Conservation (phyloP, 495 filamentous ascomycete species). For the Hypoxylon fuscum region DNA sequence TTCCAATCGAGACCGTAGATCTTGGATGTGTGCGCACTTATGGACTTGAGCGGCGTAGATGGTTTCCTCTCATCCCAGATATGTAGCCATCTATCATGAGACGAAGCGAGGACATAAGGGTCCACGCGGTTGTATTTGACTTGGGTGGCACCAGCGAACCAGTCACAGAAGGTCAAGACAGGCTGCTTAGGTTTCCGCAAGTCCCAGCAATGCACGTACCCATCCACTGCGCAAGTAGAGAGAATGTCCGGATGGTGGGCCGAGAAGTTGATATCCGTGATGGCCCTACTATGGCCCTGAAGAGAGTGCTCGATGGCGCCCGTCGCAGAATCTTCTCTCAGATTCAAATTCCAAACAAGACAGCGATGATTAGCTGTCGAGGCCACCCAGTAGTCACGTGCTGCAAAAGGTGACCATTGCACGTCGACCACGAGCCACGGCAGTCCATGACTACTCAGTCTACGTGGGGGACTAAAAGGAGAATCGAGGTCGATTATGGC, state of each 20-base stretch:
- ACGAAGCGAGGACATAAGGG: slow-evolving; percentile 83
- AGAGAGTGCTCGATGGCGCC: slow-evolving; percentile 85
- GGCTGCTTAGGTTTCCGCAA: slow-evolving; percentile 78
- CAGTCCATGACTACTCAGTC: slow-evolving; percentile 80
- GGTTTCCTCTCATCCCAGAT: slow-evolving; percentile 93
- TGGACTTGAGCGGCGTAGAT: slow-evolving; percentile 79
- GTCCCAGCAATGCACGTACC: slow-evolving; percentile 95
- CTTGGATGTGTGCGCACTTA: slow-evolving; percentile 91
- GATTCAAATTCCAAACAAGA: slow-evolving; percentile 90
- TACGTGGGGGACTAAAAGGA: slow-evolving; percentile 85
- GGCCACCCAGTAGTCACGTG: slow-evolving; percentile 89
- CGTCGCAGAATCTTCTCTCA: slow-evolving; percentile 74
- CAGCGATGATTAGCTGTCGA: slow-evolving; percentile 96
- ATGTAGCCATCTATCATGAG: slow-evolving; percentile 84
- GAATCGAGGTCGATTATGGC: slow-evolving; percentile 95
- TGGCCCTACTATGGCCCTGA: slow-evolving; percentile 87
- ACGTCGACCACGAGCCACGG: slow-evolving; percentile 99
- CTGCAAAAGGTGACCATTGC: slow-evolving; percentile 95
- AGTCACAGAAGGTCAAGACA: slow-evolving; percentile 86
- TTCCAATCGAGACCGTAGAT: slow-evolving; percentile 98
- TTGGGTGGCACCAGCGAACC: slow-evolving; percentile 93
- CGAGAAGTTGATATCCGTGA: slow-evolving; percentile 97
- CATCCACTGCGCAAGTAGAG: slow-evolving; percentile 92
- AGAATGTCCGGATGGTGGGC: slow-evolving; percentile 90
- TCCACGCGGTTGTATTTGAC: slow-evolving; percentile 95